A percentile compares a stretch with the other conserved stretches of the same genome.
These are phyloP conservation scores for Mikania micrantha DNA, from an alignment of 129 eudicot genomes.

Conservation along the genomic window DNA sequence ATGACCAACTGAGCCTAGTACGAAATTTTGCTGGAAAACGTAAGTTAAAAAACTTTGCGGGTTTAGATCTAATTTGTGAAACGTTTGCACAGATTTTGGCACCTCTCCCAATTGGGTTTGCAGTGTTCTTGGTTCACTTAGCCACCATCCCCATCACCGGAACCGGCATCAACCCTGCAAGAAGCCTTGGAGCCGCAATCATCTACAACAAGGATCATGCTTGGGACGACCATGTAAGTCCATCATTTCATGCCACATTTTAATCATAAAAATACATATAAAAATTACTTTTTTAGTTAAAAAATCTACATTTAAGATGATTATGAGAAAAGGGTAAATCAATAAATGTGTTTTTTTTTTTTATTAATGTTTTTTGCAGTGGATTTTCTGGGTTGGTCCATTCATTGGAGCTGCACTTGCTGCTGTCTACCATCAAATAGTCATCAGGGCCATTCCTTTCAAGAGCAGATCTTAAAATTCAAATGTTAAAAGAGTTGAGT, in stretches of 20 bases:
- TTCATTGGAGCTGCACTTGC: slow-evolving; percentile 94
- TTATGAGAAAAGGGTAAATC: not conserved
- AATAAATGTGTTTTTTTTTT: not conserved
- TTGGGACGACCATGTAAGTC: slow-evolving; percentile 85
- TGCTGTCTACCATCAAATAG: slow-evolving; percentile 67
- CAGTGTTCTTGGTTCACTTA: slow-evolving; percentile 87
- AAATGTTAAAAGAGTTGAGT: not conserved
- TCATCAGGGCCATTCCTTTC: slow-evolving; percentile 87
- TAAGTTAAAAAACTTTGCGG: not conserved
- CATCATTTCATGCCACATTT: not conserved
- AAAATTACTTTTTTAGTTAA: not conserved
- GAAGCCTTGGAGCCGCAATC: slow-evolving; percentile 95
- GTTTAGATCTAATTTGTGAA: not conserved
- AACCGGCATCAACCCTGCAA: slow-evolving; percentile 87
- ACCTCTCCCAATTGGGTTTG: slow-evolving; percentile 92
- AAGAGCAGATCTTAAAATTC: slow-evolving; percentile 54
- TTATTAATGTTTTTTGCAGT: slow-evolving; percentile 40
- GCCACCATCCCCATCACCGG: slow-evolving; percentile 96
- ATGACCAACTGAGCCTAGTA: not conserved
- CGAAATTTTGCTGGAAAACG: not conserved
- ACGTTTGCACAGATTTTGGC: slow-evolving; percentile 68
- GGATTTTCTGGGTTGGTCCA: slow-evolving; percentile 96
- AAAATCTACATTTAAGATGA: not conserved
- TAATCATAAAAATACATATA: not conserved
- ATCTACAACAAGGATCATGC: slow-evolving; percentile 71